Percentiles rank a stretch among this genome's conserved stretches.
Evolutionary conservation across 2,329 filamentous ascomycete species (phyloP).

Genomic region (Ophiostoma sp.): DNA sequence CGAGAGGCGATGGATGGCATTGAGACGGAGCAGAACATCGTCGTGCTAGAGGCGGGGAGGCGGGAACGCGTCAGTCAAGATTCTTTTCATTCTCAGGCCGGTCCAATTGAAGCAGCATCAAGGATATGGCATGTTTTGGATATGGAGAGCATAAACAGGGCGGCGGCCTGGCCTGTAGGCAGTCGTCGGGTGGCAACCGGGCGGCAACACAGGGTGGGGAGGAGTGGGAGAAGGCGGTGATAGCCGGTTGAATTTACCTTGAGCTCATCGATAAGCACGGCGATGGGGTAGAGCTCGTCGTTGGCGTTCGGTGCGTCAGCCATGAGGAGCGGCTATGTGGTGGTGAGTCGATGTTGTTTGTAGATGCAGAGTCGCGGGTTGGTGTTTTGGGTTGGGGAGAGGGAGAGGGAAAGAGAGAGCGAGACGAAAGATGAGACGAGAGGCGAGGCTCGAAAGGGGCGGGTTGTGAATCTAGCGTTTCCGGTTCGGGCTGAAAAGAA

Average conservation of each 20-base stretch:
- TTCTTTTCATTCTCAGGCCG: neutral
- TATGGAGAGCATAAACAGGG: neutral
- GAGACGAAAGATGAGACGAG: conserved; percentile 4
- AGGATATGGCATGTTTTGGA: too few species aligned
- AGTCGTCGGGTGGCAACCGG: neutral
- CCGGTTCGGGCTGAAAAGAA: conserved; percentile 4
- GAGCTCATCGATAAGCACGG: conserved; percentile 98
- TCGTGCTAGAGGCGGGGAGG: conserved; percentile 65
- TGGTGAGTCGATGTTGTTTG: conserved; percentile 5
- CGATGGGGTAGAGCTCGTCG: conserved; percentile 99
- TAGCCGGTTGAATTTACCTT: conserved; percentile 60
- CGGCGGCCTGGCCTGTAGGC: neutral
- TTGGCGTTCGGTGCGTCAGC: conserved; percentile 82
- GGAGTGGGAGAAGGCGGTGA: neutral
- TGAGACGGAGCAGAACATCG: conserved; percentile 94
- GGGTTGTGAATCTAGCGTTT: conserved; percentile 3
- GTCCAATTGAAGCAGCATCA: neutral
- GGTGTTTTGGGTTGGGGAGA: neutral
- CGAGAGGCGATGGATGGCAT: conserved; percentile 95
- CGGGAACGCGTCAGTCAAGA: conserved; percentile 21
- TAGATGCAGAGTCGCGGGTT: neutral
- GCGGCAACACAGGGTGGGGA: conserved; percentile 5
- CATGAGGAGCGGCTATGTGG: conserved; percentile 52
- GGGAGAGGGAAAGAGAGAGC: neutral
- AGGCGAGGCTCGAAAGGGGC: conserved; percentile 11